A percentile compares a stretch with the other conserved stretches of the same genome.
Conservation (phyloP, 805 yeast species). For the Saccharomycopsis javanensis region DNA sequence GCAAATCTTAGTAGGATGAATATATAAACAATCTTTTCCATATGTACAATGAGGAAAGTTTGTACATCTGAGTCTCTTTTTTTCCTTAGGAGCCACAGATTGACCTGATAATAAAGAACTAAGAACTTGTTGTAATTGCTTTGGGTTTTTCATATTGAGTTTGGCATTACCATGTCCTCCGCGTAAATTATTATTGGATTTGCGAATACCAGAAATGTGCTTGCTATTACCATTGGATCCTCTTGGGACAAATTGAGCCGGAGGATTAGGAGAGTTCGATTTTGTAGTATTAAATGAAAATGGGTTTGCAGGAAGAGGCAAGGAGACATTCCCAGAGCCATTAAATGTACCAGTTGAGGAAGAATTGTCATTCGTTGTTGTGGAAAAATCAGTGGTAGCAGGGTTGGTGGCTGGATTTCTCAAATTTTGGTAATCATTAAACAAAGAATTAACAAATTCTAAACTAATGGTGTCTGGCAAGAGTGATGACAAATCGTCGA, state of each 20-base stretch:
- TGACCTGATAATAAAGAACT: conserved; percentile 28
- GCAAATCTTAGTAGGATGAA: conserved; percentile 76
- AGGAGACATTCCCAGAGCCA: background rate
- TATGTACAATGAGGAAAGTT: conserved; percentile 62
- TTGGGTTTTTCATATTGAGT: conserved; percentile 23
- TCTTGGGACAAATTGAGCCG: background rate
- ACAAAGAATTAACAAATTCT: conserved; percentile 46
- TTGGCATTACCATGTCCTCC: conserved; percentile 20
- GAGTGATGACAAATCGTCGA: conserved; percentile 48
- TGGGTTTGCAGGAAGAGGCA: background rate
- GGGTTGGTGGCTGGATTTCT: conserved; percentile 20
- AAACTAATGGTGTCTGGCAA: conserved; percentile 54
- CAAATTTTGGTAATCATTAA: conserved; percentile 42
- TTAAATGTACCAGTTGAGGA: background rate
- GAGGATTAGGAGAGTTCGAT: background rate
- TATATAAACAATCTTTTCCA: conserved; percentile 51
- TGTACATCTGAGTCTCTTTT: conserved; percentile 54
- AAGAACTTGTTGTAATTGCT: conserved; percentile 31
- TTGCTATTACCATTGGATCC: conserved; percentile 1
- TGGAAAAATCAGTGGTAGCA: background rate
- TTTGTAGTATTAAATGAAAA: background rate
- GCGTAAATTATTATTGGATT: conserved; percentile 1
- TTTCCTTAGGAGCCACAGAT: conserved; percentile 19
- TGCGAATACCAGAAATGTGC: conserved; percentile 4
- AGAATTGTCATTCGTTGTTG: background rate